Evolutionary conservation across 257 asterid genomes (phyloP), one percentile per base, ranked within the genome.

Genomic region (Linaria vulgaris): DNA sequence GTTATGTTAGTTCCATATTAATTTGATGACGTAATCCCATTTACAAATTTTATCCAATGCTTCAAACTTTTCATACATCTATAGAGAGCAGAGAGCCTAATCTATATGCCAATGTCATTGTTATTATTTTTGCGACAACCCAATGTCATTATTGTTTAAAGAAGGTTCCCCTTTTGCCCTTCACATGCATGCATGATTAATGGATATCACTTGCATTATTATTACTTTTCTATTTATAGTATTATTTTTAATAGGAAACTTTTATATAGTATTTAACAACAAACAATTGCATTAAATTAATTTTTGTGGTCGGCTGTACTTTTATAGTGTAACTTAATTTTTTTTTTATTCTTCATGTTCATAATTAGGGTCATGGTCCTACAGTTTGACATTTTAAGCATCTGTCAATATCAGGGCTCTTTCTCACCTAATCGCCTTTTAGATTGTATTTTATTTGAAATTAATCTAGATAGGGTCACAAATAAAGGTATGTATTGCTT

Each of bases 341-440:
- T 0, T 12, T 41, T 19, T n/a, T 17, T n/a, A 30, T 13, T 0
- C 14, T 55, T 38, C 8, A 7, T 23, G 58, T 30, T 52, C 68
- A n/a, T n/a, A n/a, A n/a, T 56, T 62, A 39, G 19, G 66, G 38
- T n/a, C 16, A 12, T 56, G 76, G 69, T 62, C 70, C 74, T 21
- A 49, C 61, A 50, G 8, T 34, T 60, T 75, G 76, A 75, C 68
- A 70, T 61, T 4, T 13, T 21, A n/a, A 59, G 63, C 73, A 75
- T 62, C 44, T 54, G 67, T 56, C 74, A 43, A 43, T 22, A 75
- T 61, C 76, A 64, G 11, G 1, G 23, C 5, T 56, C 31, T 56
- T 4, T 64, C 21, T 46, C 39, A n/a, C 41, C 56, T 38, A 34
- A 3, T 34, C 30, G 14, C 27, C 21, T 56, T 55, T 66, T 66